phyloP scores from a whole-genome alignment of 164 flowering plant genomes.

The Piper longum region DNA sequence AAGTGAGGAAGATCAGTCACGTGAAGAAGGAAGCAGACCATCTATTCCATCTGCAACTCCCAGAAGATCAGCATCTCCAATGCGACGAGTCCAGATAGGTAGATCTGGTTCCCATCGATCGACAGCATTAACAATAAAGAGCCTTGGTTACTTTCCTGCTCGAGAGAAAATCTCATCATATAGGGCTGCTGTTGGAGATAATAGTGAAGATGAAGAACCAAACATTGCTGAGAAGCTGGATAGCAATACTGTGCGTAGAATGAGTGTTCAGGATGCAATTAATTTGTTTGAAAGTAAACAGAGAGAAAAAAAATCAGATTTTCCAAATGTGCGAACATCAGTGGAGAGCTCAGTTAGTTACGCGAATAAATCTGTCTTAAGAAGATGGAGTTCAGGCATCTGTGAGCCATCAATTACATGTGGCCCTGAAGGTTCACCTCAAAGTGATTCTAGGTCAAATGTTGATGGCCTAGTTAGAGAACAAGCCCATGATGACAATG shows the following conservation, averaged over 20 bases:
- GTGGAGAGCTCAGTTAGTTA: constrained; percentile 15
- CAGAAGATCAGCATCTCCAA: constrained; percentile 84
- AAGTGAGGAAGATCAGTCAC: constrained; percentile 35
- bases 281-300: constrained; percentile 83
- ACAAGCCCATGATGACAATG: constrained; percentile 11
- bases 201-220: constrained; percentile 48
- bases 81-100: constrained; percentile 82
- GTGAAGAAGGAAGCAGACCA: constrained; percentile 62
- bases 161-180: constrained; percentile 35
- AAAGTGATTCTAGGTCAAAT: constrained; percentile 8
- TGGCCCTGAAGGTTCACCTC: constrained; percentile 11
- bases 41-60: constrained; percentile 55
- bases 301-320: constrained; percentile 36
- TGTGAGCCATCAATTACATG: constrained; percentile 34
- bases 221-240: constrained; percentile 31
- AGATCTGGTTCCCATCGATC: constrained; percentile 65
- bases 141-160: constrained; percentile 45
- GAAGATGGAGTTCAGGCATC: constrained; percentile 84
- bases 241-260: constrained; percentile 29
- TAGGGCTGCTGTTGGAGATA: constrained; percentile 28
- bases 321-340: constrained; percentile 28
- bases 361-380: constrained; percentile 50
- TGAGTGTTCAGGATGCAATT: constrained; percentile 84
- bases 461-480: constrained; percentile 10
- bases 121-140: constrained; percentile 63